phyloP scores from a whole-genome alignment of 2,329 filamentous ascomycete genomes.

The Aspergillus tanneri region DNA sequence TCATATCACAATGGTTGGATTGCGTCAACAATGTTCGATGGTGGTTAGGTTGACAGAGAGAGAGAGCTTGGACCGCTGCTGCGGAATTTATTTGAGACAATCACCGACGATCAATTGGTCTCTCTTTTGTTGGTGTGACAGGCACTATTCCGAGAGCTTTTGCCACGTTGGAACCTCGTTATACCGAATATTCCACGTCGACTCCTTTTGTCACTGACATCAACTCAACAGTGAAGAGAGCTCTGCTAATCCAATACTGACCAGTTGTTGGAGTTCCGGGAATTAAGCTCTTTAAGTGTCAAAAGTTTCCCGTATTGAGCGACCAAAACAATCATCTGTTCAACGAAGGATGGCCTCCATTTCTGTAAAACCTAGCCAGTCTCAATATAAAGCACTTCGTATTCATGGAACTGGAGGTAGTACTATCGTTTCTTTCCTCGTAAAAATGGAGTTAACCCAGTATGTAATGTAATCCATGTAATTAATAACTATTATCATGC shows the following conservation, averaged over 20 bases:
- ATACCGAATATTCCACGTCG: too few species aligned
- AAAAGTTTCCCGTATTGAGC: not conserved
- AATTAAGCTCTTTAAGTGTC: not conserved
- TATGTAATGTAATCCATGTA: too few species aligned
- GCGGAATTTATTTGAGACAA: not conserved
- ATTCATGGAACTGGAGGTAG: too few species aligned
- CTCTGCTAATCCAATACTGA: too few species aligned
- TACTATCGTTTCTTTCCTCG: too few species aligned
- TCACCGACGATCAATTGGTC: slow-evolving; percentile 7
- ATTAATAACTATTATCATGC: too few species aligned
- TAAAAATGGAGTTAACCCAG: too few species aligned
- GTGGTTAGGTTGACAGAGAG: not conserved
- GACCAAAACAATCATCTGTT: too few species aligned
- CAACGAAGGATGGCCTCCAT: too few species aligned
- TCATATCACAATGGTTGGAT: slow-evolving; percentile 7
- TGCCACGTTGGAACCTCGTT: not conserved
- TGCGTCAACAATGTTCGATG: slow-evolving; percentile 23
- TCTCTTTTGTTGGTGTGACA: not conserved
- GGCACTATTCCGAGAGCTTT: not conserved
- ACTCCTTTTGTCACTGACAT: not conserved
- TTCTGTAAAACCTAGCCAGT: too few species aligned
- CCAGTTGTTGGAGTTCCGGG: not conserved
- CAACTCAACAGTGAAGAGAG: too few species aligned
- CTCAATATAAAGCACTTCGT: too few species aligned
- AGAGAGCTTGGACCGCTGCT: slow-evolving; percentile 5